Evolutionary conservation across 2,329 filamentous ascomycete species (phyloP).

Genomic region (Pseudogymnoascus sp.): DNA sequence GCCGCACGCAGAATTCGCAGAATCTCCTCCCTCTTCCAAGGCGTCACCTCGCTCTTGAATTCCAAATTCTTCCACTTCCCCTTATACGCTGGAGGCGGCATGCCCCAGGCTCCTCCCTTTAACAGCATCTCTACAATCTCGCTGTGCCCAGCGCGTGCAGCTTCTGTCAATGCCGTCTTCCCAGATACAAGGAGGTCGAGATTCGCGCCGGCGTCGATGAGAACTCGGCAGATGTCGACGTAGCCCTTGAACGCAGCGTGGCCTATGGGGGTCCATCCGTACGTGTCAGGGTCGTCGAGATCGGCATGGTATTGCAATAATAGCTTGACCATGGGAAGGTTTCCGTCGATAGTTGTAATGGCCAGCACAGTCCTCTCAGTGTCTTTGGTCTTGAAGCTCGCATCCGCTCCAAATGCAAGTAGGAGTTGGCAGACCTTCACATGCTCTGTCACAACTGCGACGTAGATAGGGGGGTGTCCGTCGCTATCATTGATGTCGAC

Average conservation of each 20-base stretch:
- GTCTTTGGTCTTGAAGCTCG: background rate
- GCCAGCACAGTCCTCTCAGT: background rate
- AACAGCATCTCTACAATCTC: constrained; percentile 1
- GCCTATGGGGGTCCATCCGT: constrained; percentile 1
- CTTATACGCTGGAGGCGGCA: background rate
- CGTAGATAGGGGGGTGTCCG: background rate
- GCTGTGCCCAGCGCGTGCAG: background rate
- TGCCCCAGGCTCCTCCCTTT: background rate
- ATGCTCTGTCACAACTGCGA: background rate
- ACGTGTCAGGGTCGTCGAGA: background rate
- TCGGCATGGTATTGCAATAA: background rate
- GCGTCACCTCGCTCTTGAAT: background rate
- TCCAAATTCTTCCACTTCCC: constrained; percentile 2
- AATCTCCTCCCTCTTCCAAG: constrained; percentile 5
- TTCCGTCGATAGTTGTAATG: background rate
- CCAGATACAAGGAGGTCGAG: background rate
- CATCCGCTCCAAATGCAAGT: background rate
- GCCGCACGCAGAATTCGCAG: background rate
- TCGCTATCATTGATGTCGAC: background rate
- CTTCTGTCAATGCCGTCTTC: background rate
- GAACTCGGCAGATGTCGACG: background rate
- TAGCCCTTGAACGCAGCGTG: background rate
- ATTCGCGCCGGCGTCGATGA: background rate
- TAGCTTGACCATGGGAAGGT: background rate
- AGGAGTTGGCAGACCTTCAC: background rate